Evolutionary conservation across 2,329 filamentous ascomycete species (phyloP).

Genomic region (Claviceps sp.): DNA sequence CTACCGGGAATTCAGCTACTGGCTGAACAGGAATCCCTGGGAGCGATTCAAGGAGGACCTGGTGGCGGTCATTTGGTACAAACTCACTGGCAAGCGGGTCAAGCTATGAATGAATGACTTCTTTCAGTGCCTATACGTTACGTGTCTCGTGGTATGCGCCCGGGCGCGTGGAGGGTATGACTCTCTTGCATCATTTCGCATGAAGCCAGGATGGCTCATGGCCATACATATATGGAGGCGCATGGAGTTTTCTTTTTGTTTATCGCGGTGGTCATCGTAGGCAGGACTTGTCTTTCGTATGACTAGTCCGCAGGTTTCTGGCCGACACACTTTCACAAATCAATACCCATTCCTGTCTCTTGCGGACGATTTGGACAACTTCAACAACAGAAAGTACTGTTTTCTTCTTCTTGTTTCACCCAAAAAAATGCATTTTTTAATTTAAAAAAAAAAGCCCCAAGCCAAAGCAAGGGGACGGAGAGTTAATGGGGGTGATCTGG

Average conservation of each 20-base stretch:
- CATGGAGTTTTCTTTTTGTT: neutral
- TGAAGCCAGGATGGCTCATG: neutral
- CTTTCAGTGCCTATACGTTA: neutral
- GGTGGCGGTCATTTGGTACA: constrained; percentile 46
- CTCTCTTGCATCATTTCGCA: neutral
- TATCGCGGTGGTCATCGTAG: neutral
- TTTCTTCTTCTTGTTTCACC: too few relatives aligned
- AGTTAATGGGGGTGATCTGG: too few relatives aligned
- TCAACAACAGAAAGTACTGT: too few relatives aligned
- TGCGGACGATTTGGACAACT: neutral
- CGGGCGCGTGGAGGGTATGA: too few relatives aligned
- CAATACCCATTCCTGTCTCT: neutral
- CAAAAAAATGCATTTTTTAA: neutral
- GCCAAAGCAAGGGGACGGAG: neutral
- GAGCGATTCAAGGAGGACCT: constrained; percentile 60
- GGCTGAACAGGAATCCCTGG: constrained; percentile 73
- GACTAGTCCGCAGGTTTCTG: neutral
- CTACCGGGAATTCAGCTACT: constrained; percentile 83
- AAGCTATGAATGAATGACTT: constrained; percentile 28
- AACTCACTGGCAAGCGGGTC: constrained; percentile 47
- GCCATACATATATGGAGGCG: neutral
- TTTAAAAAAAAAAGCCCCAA: neutral
- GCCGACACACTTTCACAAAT: neutral
- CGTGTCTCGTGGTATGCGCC: too few relatives aligned
- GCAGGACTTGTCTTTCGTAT: neutral